A percentile compares a stretch with the other conserved stretches of the same genome.
Conservation (phyloP, 2,329 filamentous ascomycete species). For the Colletotrichum sublineola region DNA sequence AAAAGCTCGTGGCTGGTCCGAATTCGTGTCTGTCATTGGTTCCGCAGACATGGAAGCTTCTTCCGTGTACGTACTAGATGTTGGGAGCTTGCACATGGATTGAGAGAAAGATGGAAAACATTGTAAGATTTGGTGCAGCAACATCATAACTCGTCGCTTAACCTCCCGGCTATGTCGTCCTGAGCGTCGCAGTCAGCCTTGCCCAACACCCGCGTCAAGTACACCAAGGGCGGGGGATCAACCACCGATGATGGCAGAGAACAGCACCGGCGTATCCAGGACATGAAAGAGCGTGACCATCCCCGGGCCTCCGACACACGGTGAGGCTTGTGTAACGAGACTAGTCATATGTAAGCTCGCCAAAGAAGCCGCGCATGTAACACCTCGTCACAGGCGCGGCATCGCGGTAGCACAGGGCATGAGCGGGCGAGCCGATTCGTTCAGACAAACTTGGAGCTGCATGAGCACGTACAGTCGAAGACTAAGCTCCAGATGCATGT, state of each 20-base stretch:
- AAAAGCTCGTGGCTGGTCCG: too few species aligned
- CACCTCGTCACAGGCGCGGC: neutral
- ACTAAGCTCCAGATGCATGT: neutral
- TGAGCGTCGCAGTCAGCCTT: neutral
- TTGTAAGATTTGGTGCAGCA: too few species aligned
- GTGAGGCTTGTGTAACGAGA: neutral
- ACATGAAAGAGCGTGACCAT: neutral
- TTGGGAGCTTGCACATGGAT: too few species aligned
- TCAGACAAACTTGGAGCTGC: neutral
- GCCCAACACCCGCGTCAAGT: too few species aligned
- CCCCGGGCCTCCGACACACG: neutral
- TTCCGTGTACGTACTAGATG: too few species aligned
- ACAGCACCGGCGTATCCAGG: too few species aligned
- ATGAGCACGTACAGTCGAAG: neutral
- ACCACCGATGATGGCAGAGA: neutral
- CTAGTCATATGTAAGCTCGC: neutral
- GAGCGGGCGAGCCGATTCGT: neutral
- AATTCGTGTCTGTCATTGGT: too few species aligned
- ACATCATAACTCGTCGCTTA: too few species aligned
- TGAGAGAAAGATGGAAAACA: too few species aligned
- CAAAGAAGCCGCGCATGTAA: conserved; percentile 4
- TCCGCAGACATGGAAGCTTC: too few species aligned
- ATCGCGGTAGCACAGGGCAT: neutral
- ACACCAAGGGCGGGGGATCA: neutral
- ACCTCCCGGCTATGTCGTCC: too few species aligned